Percentiles rank a stretch among this genome's conserved stretches.
These are phyloP conservation scores for Plasmodium ovale DNA, from an alignment of 169 alveolate genomes.

Conservation along the genomic window DNA sequence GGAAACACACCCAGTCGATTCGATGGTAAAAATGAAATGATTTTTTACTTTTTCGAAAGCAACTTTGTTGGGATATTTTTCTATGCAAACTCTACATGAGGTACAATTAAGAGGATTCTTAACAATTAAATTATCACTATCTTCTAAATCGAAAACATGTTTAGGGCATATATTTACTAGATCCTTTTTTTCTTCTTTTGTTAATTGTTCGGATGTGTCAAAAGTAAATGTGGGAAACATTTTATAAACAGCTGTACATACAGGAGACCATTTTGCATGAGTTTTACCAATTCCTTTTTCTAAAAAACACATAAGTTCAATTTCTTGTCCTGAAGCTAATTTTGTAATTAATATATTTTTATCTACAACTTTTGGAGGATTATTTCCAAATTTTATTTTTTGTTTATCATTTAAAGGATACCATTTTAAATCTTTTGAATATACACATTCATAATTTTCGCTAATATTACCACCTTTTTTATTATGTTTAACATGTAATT, in stretches of 20 bases:
- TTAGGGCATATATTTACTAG: conserved; percentile 94
- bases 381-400: conserved; percentile 85
- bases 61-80: conserved; percentile 89
- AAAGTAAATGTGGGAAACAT: conserved; percentile 89
- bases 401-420: conserved; percentile 93
- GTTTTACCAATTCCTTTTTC: conserved; percentile 98
- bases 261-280: conserved; percentile 99
- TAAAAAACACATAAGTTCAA: conserved; percentile 93
- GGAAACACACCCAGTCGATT: conserved; percentile 86
- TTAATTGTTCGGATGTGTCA: conserved; percentile 82
- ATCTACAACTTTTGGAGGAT: conserved; percentile 94
- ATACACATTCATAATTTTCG: conserved; percentile 84
- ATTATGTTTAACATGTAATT: conserved; percentile 89
- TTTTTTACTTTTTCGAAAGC: conserved; percentile 86
- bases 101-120: conserved; percentile 95
- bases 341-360: conserved; percentile 96
- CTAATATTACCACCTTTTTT: conserved; percentile 39
- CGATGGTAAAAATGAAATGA: conserved; percentile 90
- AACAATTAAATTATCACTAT: conserved; percentile 89
- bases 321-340: conserved; percentile 97
- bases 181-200: conserved; percentile 92
- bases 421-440: conserved; percentile 94
- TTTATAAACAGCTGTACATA: conserved; percentile 97
- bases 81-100: conserved; percentile 98
- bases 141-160: conserved; percentile 95